Base-by-base conservation (phyloP, 305 asterid species). In the Plantago coronopus region DNA sequence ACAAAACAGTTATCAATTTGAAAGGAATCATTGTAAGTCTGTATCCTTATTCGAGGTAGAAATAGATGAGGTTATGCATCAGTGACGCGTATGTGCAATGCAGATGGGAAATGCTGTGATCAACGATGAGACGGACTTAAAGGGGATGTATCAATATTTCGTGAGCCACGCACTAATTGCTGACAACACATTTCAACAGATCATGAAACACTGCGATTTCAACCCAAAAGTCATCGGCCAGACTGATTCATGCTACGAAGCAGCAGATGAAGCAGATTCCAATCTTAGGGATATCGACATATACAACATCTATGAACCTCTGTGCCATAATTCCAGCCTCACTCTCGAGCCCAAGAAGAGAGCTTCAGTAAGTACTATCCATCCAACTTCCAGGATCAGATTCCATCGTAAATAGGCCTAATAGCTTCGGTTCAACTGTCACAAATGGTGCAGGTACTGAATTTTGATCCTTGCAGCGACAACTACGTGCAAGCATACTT, bases 51-150 rank as follows among this genome's bases (percentile, higher is more conserved):
- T n/a, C n/a, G n/a, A n/a, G n/a, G n/a, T n/a, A n/a, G n/a, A n/a
- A n/a, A n/a, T n/a, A n/a, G n/a, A n/a, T 49, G 1, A 1, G 21
- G 11, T 49, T 22, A 49, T 21, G 11, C 14, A 31, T 50, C 25
- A 12, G 25, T 13, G 22, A 16, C 25, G 17, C 57, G 22, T n/a
- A 20, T 14, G 11, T 15, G 2, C 16, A 2, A 18, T 47, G 61
- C 73, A 82, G 94, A 76, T 82, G 5, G 94, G 95, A 3, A 87
- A 87, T 43, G 87, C 89, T 5, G 83, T 78, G 56, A 72, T 83
- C 34, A 76, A 84, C 21, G 86, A 77, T 16, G 88, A 80, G 64
- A 81, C 85, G 0, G 94, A 84, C 43, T 7, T 22, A 1, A 20
- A 18, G 63, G 95, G 94, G 7, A 77, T 79, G 86, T 87, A 61